A percentile compares a stretch with the other conserved stretches of the same genome.
These are phyloP conservation scores for Ceratocystis smalleyi DNA, from an alignment of 2,329 filamentous ascomycete genomes.

Conservation along the genomic window DNA sequence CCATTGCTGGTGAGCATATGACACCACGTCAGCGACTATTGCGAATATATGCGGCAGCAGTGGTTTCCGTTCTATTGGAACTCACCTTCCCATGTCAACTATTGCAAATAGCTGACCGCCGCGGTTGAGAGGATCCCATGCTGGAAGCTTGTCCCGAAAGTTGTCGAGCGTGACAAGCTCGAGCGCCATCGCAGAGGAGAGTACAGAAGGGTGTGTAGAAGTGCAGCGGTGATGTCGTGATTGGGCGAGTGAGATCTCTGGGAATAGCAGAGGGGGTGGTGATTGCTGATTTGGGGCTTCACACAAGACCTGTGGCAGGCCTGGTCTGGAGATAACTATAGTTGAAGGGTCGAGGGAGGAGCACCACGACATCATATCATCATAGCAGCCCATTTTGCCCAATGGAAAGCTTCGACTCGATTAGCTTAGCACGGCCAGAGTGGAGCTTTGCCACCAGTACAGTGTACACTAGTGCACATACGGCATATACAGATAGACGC, in stretches of 20 bases:
- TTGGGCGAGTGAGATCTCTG: too few relatives aligned
- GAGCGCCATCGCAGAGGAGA: constrained; percentile 21
- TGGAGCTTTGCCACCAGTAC: neutral
- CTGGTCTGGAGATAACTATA: neutral
- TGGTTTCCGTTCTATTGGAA: neutral
- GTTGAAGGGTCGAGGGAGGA: too few relatives aligned
- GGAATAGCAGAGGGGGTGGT: too few relatives aligned
- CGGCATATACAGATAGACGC: neutral
- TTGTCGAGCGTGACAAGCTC: constrained; percentile 38
- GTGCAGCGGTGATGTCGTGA: neutral
- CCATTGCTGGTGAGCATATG: constrained; percentile 49
- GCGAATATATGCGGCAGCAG: neutral
- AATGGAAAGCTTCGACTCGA: neutral
- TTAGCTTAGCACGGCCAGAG: neutral
- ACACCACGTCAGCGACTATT: neutral
- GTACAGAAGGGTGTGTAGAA: neutral
- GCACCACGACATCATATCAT: neutral
- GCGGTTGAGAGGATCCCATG: constrained; percentile 31
- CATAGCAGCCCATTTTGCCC: neutral
- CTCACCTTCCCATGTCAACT: constrained; percentile 45
- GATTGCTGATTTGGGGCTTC: neutral
- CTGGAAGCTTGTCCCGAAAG: constrained; percentile 32
- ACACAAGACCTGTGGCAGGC: neutral
- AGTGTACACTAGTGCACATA: neutral
- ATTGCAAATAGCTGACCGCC: constrained; percentile 39